Base-by-base conservation (phyloP, 371 early-diverging fungal species). In the Mucor lusitanicus region DNA sequence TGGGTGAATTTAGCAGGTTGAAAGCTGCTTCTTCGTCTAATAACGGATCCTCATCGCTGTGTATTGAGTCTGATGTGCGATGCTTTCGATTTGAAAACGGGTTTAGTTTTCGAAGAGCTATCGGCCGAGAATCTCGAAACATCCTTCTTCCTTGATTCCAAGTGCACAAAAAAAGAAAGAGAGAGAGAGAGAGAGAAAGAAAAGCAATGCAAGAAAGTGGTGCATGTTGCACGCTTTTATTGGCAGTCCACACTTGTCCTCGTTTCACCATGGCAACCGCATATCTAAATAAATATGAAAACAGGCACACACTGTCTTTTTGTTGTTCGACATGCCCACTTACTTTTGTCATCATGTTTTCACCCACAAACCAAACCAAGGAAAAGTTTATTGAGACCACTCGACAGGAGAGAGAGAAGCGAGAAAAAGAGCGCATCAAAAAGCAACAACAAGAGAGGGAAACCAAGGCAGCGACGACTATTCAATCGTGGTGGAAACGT, bases 11-110 rank as follows among this genome's bases (percentile, higher is more conserved):
- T n/a, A 59, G 5, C 19, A 56, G 35, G 35, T 48, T 50, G 32
- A 71, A 42, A 42, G 72, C 80, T 32, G 74, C 61, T 64, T 83
- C 83, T 58, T 80, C 78, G 64, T 83, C 81, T 44, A 83, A 71
- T 57, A 82, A 66, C 4, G 80, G 83, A 59, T 79, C 79, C 57
- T 83, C 83, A 72, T 83, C 83, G 32, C 68, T 65, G 28, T 78
- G 75, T 63, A 78, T 76, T 6, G 78, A 75, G 53, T 82, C 82
- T 3, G 79, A 79, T 6, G 74, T 77, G 27, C 81, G 62, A 50
- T 70, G 71, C 50, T 77, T 82, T 27, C 72, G 69, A 61, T 68
- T 74, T 21, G 78, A 70, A 59, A 80, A 83, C 17, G 77, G 78
- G 68, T 77, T 73, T 39, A 83, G 61, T 64, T 75, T 80, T 39